phyloP scores from a whole-genome alignment of 176 grass and related monocot genomes.

The Bolboschoenus planiculmis region DNA sequence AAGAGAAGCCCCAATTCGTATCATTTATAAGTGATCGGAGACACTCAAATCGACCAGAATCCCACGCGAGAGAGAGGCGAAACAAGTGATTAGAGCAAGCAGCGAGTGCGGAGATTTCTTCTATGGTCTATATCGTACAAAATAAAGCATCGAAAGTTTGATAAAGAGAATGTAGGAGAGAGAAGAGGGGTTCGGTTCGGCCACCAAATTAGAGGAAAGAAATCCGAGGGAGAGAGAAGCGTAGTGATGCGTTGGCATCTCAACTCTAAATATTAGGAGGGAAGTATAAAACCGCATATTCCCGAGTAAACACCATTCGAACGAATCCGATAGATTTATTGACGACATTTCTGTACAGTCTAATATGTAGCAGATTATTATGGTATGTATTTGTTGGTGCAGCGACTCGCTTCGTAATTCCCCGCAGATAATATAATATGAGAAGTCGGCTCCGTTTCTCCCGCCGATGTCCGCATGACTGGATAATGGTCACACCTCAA shows the following conservation, averaged over 20 bases:
- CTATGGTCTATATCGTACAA: background rate
- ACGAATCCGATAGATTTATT: background rate
- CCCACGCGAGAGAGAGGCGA: background rate
- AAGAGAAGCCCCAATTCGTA: background rate
- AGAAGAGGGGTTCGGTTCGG: background rate
- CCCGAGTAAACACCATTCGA: background rate
- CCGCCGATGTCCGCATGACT: background rate
- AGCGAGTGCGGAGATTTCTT: background rate
- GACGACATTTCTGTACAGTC: background rate
- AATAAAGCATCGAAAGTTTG: background rate
- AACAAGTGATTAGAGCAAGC: background rate
- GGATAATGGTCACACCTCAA: background rate
- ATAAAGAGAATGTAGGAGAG: background rate
- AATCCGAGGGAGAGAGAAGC: background rate
- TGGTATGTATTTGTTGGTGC: no score
- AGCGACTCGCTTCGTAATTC: background rate
- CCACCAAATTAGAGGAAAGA: background rate
- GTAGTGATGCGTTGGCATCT: conserved; percentile 16
- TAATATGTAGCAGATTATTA: background rate
- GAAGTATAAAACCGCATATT: conserved; percentile 25
- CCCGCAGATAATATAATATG: background rate
- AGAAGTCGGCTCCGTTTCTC: background rate
- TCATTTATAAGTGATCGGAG: background rate
- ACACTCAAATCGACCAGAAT: conserved; percentile 4
- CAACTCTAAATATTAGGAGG: conserved; percentile 13